These are phyloP conservation scores for Zygnema circumcarinatum DNA, from an alignment of 139 green algal species.

Conservation along the genomic window DNA sequence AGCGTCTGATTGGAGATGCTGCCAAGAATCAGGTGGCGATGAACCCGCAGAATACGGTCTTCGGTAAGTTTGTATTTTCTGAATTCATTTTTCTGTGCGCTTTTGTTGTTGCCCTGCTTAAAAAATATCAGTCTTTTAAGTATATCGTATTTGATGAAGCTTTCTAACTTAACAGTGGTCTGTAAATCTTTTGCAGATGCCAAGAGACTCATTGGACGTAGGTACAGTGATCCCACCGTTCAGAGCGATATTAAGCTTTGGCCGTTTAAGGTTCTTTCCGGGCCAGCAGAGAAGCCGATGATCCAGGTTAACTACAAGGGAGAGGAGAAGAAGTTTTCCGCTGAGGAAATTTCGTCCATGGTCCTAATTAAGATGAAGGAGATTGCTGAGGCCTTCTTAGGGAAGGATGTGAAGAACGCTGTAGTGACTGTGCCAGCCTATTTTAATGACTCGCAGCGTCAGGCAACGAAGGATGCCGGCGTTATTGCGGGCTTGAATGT, in stretches of 20 bases:
- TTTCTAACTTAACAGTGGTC: too few relatives aligned
- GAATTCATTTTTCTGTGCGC: too few relatives aligned
- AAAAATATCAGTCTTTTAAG: too few relatives aligned
- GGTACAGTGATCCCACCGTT: slow-evolving; percentile 80
- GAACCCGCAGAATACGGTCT: slow-evolving; percentile 96
- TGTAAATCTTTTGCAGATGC: slow-evolving; percentile 78
- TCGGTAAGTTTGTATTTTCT: slow-evolving; percentile 81
- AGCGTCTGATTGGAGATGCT: slow-evolving; percentile 89
- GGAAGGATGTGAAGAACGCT: slow-evolving; percentile 86
- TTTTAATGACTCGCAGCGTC: slow-evolving; percentile 98
- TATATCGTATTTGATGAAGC: too few relatives aligned
- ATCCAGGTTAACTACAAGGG: slow-evolving; percentile 92
- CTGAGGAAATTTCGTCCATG: slow-evolving; percentile 97
- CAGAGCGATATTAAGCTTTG: slow-evolving; percentile 93
- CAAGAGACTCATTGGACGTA: slow-evolving; percentile 95
- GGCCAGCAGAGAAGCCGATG: slow-evolving; percentile 86
- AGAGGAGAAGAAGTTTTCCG: slow-evolving; percentile 86
- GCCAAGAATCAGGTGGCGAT: slow-evolving; percentile 95
- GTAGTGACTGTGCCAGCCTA: slow-evolving; percentile 97
- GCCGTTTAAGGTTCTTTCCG: slow-evolving; percentile 78
- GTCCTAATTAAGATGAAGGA: slow-evolving; percentile 98
- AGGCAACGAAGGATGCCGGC: slow-evolving; percentile 97
- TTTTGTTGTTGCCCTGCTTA: too few relatives aligned
- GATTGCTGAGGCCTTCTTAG: slow-evolving; percentile 80
- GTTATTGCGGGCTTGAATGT: slow-evolving; percentile 94